Evolutionary conservation across 768 basidiomycete genomes (phyloP), one percentile per base, ranked within the genome.

Genomic region (Phlebiopsis gigantea): DNA sequence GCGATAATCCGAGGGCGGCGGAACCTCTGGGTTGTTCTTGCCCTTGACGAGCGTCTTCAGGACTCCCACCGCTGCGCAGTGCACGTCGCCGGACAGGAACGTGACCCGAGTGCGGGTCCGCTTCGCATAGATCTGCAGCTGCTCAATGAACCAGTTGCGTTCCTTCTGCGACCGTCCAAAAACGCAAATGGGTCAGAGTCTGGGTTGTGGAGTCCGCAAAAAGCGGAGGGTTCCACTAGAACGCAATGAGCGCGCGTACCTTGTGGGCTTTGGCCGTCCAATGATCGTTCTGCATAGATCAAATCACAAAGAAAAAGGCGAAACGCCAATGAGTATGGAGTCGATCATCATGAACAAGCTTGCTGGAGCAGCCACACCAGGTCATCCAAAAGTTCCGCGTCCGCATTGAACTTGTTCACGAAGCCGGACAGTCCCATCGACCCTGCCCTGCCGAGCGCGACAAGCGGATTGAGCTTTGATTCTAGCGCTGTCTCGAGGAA

Each of bases 301-400:
- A 10, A 54, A 57, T 25, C 39, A 55, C n/a, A n/a, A n/a, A n/a
- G 49, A 15, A 45, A 39, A 12, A 3, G 4, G 8, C 12, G 17
- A 39, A 39, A 39, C 17, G 8, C 43, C 10, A 53, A 51, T 31
- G 17, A 5, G 29, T 21, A 44, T 24, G 39, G 15, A n/a, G 47
- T 30, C 47, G 26, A 28, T 8, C 12, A 48, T 48, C 47, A 48
- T 4, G 26, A 9, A 24, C 5, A 6, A n/a, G n/a, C n/a, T n/a
- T n/a, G n/a, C n/a, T n/a, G 22, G 42, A 44, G 17, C 5, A 28
- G 47, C 2, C 78, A 30, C 59, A 88, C 89, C 71, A 95, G 74
- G 72, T 99, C 96, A 71, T 98, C 96, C 55, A 98, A 78, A 26
- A 99, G 73, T 71, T 98, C 97, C 0, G 94, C 90, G 44, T 91